Base-by-base conservation (phyloP, 1,284 basidiomycete species). In the Trichosporon ovoides region DNA sequence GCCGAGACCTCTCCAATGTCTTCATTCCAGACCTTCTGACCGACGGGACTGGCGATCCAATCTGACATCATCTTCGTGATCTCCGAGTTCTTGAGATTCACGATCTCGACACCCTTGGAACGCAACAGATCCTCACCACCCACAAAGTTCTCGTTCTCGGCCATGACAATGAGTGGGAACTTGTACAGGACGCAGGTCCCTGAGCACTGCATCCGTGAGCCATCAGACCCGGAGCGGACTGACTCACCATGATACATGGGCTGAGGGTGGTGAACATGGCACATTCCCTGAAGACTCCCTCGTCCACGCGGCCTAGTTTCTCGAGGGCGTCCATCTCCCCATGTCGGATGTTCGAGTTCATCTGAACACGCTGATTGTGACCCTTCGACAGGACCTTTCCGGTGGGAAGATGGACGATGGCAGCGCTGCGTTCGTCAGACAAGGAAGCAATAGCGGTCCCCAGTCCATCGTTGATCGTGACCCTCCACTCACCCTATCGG, bases 401-500 rank as follows among this genome's bases (percentile, higher is more conserved):
- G 1, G 71, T 69, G 10, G 69, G 71, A 18, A 68, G 66, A 57
- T 72, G 71, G 43, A 70, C 63, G 20, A 71, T 56, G 3, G 62
- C 63, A 18, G 66, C 68, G 3, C 69, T 70, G 55, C 14, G n/a
- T n/a, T n/a, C 3, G 38, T 59, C 28, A 40, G 53, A 38, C 19
- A 11, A 35, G 16, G 10, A 9, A n/a, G n/a, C n/a, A n/a, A n/a
- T 28, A 19, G 1, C 20, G 10, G 3, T 18, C 46, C 34, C 24
- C 52, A 20, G 37, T 34, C 52, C 38, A 11, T 53, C 13, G 33
- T 1, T 13, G 37, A 20, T 19, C n/a, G n/a, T n/a, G n/a, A n/a
- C n/a, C n/a, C n/a, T n/a, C n/a, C n/a, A n/a, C 64, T 53, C 34
- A 67, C 67, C 70, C 71, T 56, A 72, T 72, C 3, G 71, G 71